Base-by-base conservation (phyloP, 805 yeast species). In the Starmerella ratchasimensis region DNA sequence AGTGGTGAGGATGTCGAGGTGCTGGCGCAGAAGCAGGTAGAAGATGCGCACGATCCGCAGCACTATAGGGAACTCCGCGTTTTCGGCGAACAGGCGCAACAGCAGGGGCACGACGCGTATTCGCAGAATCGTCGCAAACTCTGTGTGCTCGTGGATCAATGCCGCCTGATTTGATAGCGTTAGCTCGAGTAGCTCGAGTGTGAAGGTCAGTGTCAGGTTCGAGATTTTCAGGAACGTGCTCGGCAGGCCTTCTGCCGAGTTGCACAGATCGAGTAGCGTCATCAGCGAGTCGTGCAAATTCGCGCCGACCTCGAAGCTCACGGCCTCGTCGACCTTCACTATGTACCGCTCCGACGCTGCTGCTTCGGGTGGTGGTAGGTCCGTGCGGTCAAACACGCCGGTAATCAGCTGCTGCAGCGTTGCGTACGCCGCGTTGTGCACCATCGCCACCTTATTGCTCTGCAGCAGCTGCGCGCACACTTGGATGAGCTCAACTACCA, bases 341-440 rank as follows among this genome's bases (percentile, higher is more conserved):
- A 16, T 13, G 3, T 28, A 25, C 34, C 18, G 37, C 11, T 28
- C 24, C n/a, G 16, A 16, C 7, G 33, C 20, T 13, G 33, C 43
- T 9, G 42, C 17, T n/a, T n/a, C n/a, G n/a, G n/a, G n/a, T n/a
- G n/a, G n/a, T n/a, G n/a, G n/a, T 7, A 54, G 49, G 39, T 63
- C 69, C 33, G 73, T 67, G 52, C 72, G 67, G 39, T 88, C 97
- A 56, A 79, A 88, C 0, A 84, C 69, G 22, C 79, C 72, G 26
- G 79, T 72, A 31, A 84, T 68, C 30, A 90, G 60, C 55, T 90
- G 97, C 45, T 84, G 93, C 32, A 84, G 67, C 3, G 97, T 83
- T 2, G 97, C 98, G 34, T 82, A 75, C 0, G 97, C 95, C 0
- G 97, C 81, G 50, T 84, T 86, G 11, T 73, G 67, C 4, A 90